A percentile compares a stretch with the other conserved stretches of the same genome.
These are phyloP conservation scores for Elsinoe ampelina DNA, from an alignment of 2,329 filamentous ascomycete genomes.

Conservation along the genomic window DNA sequence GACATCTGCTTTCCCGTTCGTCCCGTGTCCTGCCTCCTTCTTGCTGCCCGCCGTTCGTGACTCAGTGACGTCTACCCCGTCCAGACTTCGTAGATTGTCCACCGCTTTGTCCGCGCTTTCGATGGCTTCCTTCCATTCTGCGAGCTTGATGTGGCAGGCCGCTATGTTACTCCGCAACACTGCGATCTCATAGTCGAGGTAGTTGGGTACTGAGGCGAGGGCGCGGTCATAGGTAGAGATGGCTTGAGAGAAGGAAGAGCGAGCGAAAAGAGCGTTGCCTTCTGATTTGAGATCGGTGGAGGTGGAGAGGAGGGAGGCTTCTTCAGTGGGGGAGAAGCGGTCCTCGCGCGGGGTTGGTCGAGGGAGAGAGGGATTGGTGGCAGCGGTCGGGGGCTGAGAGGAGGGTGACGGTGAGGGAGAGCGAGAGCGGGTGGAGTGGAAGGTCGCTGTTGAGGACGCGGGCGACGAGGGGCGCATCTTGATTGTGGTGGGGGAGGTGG, in stretches of 20 bases:
- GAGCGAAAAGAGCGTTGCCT: slow-evolving; percentile 72
- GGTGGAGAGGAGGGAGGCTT: slow-evolving; percentile 54
- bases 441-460: slow-evolving; percentile 15
- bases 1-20: slow-evolving; percentile 9
- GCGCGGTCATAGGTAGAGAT: slow-evolving; percentile 77
- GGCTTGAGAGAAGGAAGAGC: slow-evolving; percentile 63
- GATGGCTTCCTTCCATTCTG: slow-evolving; percentile 76
- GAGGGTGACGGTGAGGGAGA: not conserved
- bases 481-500: not conserved
- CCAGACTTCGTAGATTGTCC: slow-evolving; percentile 58
- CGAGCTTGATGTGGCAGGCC: slow-evolving; percentile 76
- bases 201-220: slow-evolving; percentile 66
- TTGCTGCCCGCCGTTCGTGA: slow-evolving; percentile 19
- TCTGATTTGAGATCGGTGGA: slow-evolving; percentile 63
- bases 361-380: not conserved
- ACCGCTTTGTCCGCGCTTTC: slow-evolving; percentile 64
- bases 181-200: slow-evolving; percentile 79
- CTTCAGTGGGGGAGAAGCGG: slow-evolving; percentile 35
- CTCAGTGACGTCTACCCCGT: slow-evolving; percentile 31
- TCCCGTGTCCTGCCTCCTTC: slow-evolving; percentile 18
- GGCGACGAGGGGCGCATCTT: not conserved
- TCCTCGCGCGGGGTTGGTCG: not conserved
- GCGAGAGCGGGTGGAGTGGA: slow-evolving; percentile 13
- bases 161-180: slow-evolving; percentile 83
- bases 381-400: not conserved